These are phyloP conservation scores for Puccinia hordei DNA, from an alignment of 1,284 basidiomycete species.

Conservation along the genomic window DNA sequence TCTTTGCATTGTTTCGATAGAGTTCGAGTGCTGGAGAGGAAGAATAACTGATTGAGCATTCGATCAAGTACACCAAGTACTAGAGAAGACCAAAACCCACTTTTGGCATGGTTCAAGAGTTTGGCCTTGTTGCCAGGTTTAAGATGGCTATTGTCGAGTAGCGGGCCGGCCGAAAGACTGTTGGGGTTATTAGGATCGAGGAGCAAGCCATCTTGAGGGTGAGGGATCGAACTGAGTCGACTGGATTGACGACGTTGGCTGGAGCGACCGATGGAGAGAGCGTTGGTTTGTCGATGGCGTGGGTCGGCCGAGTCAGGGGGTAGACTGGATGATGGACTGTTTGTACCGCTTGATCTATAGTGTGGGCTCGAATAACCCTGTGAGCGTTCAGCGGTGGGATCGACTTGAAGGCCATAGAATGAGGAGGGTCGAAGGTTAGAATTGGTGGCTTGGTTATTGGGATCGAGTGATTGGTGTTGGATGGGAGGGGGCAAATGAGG, in stretches of 20 bases:
- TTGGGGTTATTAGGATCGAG: slow-evolving; percentile 22
- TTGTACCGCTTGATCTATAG: slow-evolving; percentile 13
- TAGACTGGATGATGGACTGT: slow-evolving; percentile 1
- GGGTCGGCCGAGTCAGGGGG: not conserved
- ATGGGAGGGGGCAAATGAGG: not conserved
- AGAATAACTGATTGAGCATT: not conserved
- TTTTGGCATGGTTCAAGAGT: slow-evolving; percentile 88
- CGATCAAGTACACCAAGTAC: no score
- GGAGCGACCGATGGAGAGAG: not conserved
- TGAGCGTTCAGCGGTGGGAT: not conserved
- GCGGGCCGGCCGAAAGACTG: slow-evolving; percentile 52
- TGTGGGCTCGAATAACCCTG: not conserved
- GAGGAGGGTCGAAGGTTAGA: slow-evolving; percentile 28
- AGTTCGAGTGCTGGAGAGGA: slow-evolving; percentile 72
- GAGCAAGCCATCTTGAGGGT: slow-evolving; percentile 2
- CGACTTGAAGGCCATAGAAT: slow-evolving; percentile 31
- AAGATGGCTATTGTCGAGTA: slow-evolving; percentile 90
- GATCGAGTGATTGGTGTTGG: not conserved
- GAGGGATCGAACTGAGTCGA: slow-evolving; percentile 9
- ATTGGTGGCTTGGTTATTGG: slow-evolving; percentile 5
- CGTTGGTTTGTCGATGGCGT: not conserved
- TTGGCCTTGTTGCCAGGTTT: slow-evolving; percentile 88
- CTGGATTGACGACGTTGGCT: slow-evolving; percentile 19
- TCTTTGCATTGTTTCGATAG: slow-evolving; percentile 96
- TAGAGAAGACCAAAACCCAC: not conserved